Base-by-base conservation (phyloP, 1,284 basidiomycete species). In the Schizophyllum commune region DNA sequence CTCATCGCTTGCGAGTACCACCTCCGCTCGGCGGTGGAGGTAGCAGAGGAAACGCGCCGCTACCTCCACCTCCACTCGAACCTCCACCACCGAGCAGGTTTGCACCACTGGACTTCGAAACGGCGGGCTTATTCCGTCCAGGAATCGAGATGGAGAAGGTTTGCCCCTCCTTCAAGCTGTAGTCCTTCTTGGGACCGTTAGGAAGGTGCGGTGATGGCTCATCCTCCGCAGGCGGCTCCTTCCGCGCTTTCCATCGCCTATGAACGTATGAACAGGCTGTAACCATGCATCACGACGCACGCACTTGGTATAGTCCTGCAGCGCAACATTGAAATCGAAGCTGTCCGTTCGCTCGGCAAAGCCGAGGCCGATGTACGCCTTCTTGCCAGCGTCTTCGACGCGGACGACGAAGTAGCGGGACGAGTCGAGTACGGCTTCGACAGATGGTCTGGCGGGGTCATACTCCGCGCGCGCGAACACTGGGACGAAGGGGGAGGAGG, bases 361-460 rank as follows among this genome's bases (percentile, higher is more conserved):
- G 7, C 96, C 94, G 83, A 97, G 89, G 3, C 95, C 95, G 62
- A 98, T 92, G 70, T 94, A 96, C 1, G 94, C 94, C 70, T 92
- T 88, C 73, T 83, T 87, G 13, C 93, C 93, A 17, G 79, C 79
- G 65, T 95, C 92, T 75, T 96, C 95, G 1, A 98, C 89, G 59
- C 94, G 83, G 32, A 98, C 79, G 5, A 98, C 96, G 73, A 98
- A 98, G 75, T 98, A 99, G 56, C 96, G 85, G 8, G 93, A 96
- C 0, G 93, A 96, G 74, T 99, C 96, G 27, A 99, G 82, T 5
- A 98, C 96, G 6, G 95, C 91, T 70, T 99, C 97, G 19, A 98
- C 94, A 32, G 86, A 88, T 5, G 92, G 89, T 55, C 88, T 88
- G 34, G 84, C 78, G 9, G 89, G 81, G 68, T 92, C 88, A 72